Conservation (phyloP, 345 rosid species). For the Psidium friedrichsthalianum region DNA sequence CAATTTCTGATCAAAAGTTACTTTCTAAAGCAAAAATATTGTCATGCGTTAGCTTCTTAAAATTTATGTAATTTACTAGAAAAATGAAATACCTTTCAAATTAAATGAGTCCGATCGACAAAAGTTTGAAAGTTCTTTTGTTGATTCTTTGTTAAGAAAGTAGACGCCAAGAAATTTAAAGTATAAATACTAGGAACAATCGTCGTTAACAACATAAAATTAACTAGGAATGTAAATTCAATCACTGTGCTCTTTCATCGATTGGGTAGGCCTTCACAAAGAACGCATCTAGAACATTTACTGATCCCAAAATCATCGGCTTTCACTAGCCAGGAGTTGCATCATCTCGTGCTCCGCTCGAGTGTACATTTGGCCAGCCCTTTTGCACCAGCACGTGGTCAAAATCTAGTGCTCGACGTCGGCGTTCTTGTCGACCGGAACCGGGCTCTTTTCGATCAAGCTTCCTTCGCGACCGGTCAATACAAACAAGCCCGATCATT, state of each 20-base stretch:
- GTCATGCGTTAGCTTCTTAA: background rate
- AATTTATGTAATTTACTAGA: background rate
- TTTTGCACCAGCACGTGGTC: background rate
- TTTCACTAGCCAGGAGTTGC: background rate
- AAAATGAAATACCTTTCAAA: background rate
- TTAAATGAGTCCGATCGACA: background rate
- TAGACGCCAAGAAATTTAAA: rapidly evolving
- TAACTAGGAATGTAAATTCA: background rate
- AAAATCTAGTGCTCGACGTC: background rate
- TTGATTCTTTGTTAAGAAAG: background rate
- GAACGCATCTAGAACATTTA: rapidly evolving
- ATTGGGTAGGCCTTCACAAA: background rate
- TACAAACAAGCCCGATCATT: no score
- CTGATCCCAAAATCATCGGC: rapidly evolving
- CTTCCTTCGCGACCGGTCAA: background rate
- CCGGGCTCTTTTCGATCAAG: background rate
- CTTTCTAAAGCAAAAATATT: no score
- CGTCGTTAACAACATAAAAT: background rate
- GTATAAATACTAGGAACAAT: background rate
- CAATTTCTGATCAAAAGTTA: no score
- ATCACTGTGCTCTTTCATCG: background rate
- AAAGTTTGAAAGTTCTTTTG: background rate
- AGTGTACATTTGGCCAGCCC: background rate
- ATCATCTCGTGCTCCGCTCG: background rate
- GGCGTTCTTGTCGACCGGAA: background rate